These are phyloP conservation scores for Trypanosomatidae sp. DNA, from an alignment of 208 protist genomes.

Conservation along the genomic window DNA sequence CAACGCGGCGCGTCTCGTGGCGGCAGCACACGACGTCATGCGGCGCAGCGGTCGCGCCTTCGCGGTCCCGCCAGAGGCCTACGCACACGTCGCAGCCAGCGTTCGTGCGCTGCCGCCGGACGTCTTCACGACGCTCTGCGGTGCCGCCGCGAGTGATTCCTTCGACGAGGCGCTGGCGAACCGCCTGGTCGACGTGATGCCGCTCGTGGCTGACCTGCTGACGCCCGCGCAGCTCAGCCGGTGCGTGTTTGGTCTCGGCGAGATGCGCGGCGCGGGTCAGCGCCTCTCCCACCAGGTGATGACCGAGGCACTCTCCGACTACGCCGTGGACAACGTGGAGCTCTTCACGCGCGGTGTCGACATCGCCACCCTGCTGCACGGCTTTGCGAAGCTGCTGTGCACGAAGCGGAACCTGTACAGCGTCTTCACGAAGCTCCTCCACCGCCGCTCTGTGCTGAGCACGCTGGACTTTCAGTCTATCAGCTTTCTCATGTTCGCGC, in stretches of 20 bases:
- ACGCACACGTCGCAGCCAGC: too few species aligned
- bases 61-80: constrained; percentile 2
- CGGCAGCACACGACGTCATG: too few species aligned
- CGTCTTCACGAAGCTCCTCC: constrained; percentile 54
- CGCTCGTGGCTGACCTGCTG: constrained; percentile 44
- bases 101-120: too few species aligned
- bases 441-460: constrained; percentile 36
- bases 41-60: neutral
- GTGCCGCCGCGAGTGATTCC: neutral
- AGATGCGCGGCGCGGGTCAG: constrained; percentile 55
- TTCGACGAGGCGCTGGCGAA: constrained; percentile 28
- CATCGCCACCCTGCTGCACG: constrained; percentile 64
- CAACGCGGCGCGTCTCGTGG: constrained; percentile 4
- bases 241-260: constrained; percentile 55
- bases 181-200: constrained; percentile 40
- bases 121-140: constrained; percentile 20
- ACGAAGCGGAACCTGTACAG: constrained; percentile 79
- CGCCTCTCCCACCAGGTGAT: constrained; percentile 75
- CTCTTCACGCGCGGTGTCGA: constrained; percentile 63
- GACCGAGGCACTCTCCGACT: constrained; percentile 60
- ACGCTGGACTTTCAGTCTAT: constrained; percentile 54
- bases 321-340: constrained; percentile 70
- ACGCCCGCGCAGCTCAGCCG: constrained; percentile 45
- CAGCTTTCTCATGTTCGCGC: constrained; percentile 55
- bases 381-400: constrained; percentile 76